Percentiles rank a stretch among this genome's conserved stretches.
phyloP scores from a whole-genome alignment of 2,329 filamentous ascomycete species.

The Kalmusia sp. region DNA sequence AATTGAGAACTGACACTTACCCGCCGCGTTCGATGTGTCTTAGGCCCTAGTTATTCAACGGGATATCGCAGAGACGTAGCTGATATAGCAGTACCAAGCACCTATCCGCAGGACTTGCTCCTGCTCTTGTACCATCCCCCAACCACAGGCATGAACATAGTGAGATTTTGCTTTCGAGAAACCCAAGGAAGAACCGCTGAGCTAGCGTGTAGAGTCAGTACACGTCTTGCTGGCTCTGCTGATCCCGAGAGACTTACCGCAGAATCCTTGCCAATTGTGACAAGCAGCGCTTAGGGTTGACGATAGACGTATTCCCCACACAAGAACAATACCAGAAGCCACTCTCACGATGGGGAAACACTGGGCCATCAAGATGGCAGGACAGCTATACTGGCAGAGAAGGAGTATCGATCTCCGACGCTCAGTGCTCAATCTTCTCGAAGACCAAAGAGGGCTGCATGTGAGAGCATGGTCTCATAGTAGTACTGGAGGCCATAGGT shows the following conservation, averaged over 20 bases:
- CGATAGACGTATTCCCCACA: conserved; percentile 60
- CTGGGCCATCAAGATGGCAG: conserved; percentile 53
- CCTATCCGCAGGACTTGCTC: conserved; percentile 70
- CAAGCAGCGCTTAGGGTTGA: too few species aligned
- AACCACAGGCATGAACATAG: conserved; percentile 62
- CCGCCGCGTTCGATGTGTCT: conserved; percentile 33
- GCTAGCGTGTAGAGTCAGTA: conserved; percentile 20
- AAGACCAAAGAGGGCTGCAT: conserved; percentile 51
- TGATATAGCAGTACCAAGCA: conserved; percentile 68
- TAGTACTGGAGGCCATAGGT: conserved; percentile 41
- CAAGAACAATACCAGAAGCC: conserved; percentile 46
- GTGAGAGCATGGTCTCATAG: conserved; percentile 58
- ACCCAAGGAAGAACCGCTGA: conserved; percentile 61
- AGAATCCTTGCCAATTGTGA: conserved; percentile 58
- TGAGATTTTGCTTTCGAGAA: conserved; percentile 62
- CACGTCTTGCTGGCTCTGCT: neutral
- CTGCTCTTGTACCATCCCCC: conserved; percentile 61
- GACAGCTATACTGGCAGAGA: conserved; percentile 54
- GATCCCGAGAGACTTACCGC: conserved; percentile 21
- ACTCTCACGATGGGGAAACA: conserved; percentile 56
- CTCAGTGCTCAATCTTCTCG: conserved; percentile 42
- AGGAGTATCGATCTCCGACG: conserved; percentile 53
- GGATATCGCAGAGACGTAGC: conserved; percentile 37
- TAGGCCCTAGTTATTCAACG: conserved; percentile 41
- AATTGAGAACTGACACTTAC: neutral